Conservation (phyloP, 2,329 filamentous ascomycete genomes). For the Aspergillus piperis region DNA sequence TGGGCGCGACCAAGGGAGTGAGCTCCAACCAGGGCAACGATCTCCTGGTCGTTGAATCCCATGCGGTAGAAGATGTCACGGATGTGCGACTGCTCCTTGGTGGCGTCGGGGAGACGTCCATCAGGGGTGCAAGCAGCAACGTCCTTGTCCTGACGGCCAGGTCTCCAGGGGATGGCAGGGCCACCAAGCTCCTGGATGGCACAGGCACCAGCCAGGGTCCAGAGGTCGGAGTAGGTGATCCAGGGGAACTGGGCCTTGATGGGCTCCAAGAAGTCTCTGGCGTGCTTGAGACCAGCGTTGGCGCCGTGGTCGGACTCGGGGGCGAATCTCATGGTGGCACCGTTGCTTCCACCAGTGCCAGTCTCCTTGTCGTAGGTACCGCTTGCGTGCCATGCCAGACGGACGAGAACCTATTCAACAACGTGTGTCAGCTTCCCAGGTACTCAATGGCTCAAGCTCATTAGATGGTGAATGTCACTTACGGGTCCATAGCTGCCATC, state of each 20-base stretch:
- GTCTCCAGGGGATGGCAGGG: conserved; percentile 81
- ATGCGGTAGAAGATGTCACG: conserved; percentile 93
- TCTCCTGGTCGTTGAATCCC: conserved; percentile 97
- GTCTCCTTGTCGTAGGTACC: conserved; percentile 91
- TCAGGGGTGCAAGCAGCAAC: conserved; percentile 86
- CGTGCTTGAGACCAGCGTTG: conserved; percentile 84
- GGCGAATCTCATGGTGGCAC: conserved; percentile 93
- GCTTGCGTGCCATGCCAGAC: conserved; percentile 90
- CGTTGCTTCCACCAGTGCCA: conserved; percentile 88
- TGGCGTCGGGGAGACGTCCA: conserved; percentile 81
- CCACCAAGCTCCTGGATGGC: conserved; percentile 96
- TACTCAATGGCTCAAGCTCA: too few relatives aligned
- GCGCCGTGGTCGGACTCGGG: conserved; percentile 89
- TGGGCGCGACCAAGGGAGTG: conserved; percentile 91
- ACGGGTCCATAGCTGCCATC: conserved; percentile 93
- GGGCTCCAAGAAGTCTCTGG: conserved; percentile 90
- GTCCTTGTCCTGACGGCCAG: conserved; percentile 80
- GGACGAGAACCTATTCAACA: conserved; percentile 63
- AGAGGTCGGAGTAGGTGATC: conserved; percentile 96
- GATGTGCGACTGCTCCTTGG: conserved; percentile 77
- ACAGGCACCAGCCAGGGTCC: conserved; percentile 83
- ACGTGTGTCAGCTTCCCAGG: conserved; percentile 3
- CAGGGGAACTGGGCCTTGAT: conserved; percentile 89
- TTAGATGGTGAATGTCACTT: conserved; percentile 25
- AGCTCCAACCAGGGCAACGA: conserved; percentile 83